Conservation (phyloP, 495 filamentous ascomycete genomes). For the Lineolata rhizophorae region DNA sequence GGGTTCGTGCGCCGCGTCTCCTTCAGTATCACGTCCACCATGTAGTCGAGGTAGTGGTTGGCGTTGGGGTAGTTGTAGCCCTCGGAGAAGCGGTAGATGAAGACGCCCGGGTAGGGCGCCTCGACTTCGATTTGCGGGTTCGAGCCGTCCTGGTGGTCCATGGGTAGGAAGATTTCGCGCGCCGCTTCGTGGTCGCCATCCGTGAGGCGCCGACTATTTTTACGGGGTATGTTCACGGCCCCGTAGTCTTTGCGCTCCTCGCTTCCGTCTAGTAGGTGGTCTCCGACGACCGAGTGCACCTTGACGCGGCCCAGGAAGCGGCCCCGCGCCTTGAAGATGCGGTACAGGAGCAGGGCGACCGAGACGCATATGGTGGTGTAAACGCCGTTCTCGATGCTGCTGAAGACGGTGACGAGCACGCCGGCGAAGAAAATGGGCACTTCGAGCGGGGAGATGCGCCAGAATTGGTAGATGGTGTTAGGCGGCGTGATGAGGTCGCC, state of each 20-base stretch:
- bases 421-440: slow-evolving; percentile 86
- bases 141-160: slow-evolving; percentile 70
- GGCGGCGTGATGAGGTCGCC: slow-evolving; percentile 88
- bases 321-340: slow-evolving; percentile 65
- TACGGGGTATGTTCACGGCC: background rate
- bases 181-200: slow-evolving; percentile 14
- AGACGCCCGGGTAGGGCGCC: slow-evolving; percentile 77
- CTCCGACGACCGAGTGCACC: slow-evolving; percentile 74
- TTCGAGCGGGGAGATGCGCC: slow-evolving; percentile 77
- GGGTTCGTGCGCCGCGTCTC: slow-evolving; percentile 60
- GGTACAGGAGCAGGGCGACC: slow-evolving; percentile 59
- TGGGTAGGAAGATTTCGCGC: slow-evolving; percentile 75
- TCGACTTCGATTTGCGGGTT: slow-evolving; percentile 67
- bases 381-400: slow-evolving; percentile 76
- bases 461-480: slow-evolving; percentile 89
- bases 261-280: slow-evolving; percentile 46
- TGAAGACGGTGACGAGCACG: slow-evolving; percentile 76
- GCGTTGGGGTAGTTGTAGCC: slow-evolving; percentile 95
- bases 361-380: slow-evolving; percentile 67
- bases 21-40: slow-evolving; percentile 51
- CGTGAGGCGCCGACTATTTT: no score
- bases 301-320: slow-evolving; percentile 77
- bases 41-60: slow-evolving; percentile 68
- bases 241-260: slow-evolving; percentile 11
- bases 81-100: slow-evolving; percentile 94